Evolutionary conservation across 345 rosid species (phyloP), one percentile per base, ranked within the genome.

Genomic region (Trapa incisa): DNA sequence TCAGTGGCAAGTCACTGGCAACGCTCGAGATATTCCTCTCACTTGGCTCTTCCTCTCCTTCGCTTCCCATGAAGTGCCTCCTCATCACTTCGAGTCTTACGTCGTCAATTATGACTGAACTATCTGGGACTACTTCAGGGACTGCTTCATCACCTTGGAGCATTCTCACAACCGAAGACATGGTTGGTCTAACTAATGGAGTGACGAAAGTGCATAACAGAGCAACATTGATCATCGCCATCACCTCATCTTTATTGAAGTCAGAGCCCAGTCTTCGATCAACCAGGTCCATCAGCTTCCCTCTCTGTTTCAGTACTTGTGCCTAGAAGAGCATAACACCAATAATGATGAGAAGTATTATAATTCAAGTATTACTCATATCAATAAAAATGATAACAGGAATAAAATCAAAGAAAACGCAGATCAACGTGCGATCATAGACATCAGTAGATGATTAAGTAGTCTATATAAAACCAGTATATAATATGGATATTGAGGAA

Each of bases 231-330:
- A 37, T 67, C 64, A 67, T 67, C 16, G 9, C 48, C 15, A 22
- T 33, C 5, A 22, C 53, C 35, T 54, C 13, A 33, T 37, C 47
- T 48, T 67, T n/a, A 4, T 22, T 35, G 1, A 22, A 10, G 15
- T 36, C 0, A 2, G 63, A n/a, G 2, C 70, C 48, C 48, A 57
- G 2, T 36, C 48, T 66, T 29, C 61, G 70, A 47, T 72, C 74
- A 7, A 72, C 61, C 0, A 72, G 73, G 36, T 70, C 73, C 0
- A 70, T 12, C 11, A 70, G 64, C 0, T 22, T 70, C 14, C 68
- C 68, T 47, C 41, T 37, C 52, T 64, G 52, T 38, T 70, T 48
- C 50, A 70, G 39, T n/a, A 37, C 14, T 5, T 42, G 29, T 2
- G 73, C 73, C 73, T 64, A 22, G 22, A 33, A 7, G 16, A 22